These are phyloP conservation scores for Dorcoceras hygrometricum DNA, from an alignment of 257 asterid genomes.

Conservation along the genomic window DNA sequence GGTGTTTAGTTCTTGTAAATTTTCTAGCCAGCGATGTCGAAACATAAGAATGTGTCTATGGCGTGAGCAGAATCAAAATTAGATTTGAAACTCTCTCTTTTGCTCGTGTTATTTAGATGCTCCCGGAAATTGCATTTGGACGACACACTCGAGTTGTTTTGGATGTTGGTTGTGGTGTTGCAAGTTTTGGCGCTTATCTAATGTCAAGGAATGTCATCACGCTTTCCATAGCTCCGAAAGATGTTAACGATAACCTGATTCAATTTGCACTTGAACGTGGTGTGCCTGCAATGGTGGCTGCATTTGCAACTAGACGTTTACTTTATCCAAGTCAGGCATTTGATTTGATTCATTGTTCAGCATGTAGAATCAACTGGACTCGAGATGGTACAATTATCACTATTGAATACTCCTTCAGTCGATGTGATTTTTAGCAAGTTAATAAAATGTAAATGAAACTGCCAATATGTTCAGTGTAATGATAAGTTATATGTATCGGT, in stretches of 20 bases:
- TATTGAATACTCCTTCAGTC: neutral
- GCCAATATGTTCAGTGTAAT: too few species aligned
- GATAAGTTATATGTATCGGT: neutral
- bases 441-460: neutral
- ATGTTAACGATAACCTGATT: slow-evolving; percentile 38
- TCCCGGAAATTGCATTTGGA: slow-evolving; percentile 58
- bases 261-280: slow-evolving; percentile 64
- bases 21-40: neutral
- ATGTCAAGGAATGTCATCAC: slow-evolving; percentile 54
- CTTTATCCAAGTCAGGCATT: slow-evolving; percentile 67
- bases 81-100: slow-evolving; percentile 15
- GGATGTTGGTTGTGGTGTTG: slow-evolving; percentile 50
- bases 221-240: slow-evolving; percentile 49
- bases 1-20: slow-evolving; percentile 34
- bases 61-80: neutral
- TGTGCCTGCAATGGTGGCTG: slow-evolving; percentile 54
- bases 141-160: slow-evolving; percentile 47
- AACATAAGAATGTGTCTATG: neutral
- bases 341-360: slow-evolving; percentile 62
- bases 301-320: slow-evolving; percentile 42
- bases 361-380: slow-evolving; percentile 46
- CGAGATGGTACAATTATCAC: slow-evolving; percentile 37
- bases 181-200: slow-evolving; percentile 54
- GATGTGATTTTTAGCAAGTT: neutral
- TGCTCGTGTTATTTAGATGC: slow-evolving; percentile 42